These are phyloP conservation scores for Aspergillus brasiliensis DNA, from an alignment of 2,329 filamentous ascomycete species.

Conservation along the genomic window DNA sequence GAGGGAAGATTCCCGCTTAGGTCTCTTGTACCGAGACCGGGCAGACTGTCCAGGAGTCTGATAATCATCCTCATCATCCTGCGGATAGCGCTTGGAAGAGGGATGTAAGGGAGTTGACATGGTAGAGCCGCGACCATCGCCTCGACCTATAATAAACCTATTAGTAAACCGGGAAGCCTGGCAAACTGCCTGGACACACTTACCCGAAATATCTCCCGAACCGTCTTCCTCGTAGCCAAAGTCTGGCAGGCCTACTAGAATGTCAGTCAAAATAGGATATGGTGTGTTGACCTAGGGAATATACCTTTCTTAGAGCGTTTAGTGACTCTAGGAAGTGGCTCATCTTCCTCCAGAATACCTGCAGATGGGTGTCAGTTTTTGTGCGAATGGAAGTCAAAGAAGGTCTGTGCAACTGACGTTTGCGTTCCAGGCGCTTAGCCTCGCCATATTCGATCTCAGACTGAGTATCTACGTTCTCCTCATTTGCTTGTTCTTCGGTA, in stretches of 20 bases:
- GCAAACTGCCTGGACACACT: not conserved
- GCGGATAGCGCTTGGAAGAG: constrained; percentile 31
- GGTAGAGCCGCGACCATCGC: constrained; percentile 32
- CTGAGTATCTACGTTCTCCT: constrained; percentile 53
- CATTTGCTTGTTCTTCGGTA: constrained; percentile 52
- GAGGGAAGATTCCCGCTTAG: constrained; percentile 41
- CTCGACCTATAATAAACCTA: constrained; percentile 9
- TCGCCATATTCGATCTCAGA: constrained; percentile 53
- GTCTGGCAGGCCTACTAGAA: constrained; percentile 20
- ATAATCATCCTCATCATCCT: constrained; percentile 47
- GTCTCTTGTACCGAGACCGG: constrained; percentile 43
- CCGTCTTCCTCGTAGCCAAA: constrained; percentile 38
- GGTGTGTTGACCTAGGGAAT: constrained; percentile 6
- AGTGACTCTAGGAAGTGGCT: constrained; percentile 45
- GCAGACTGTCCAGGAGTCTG: constrained; percentile 39
- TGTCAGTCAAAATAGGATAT: constrained; percentile 11
- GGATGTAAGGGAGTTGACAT: constrained; percentile 43
- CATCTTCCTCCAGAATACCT: constrained; percentile 53
- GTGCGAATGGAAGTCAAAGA: not conserved
- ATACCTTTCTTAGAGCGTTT: constrained; percentile 50
- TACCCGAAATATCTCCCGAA: constrained; percentile 31
- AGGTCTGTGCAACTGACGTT: constrained; percentile 35
- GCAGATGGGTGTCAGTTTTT: constrained; percentile 15
- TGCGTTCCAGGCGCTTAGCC: constrained; percentile 51
- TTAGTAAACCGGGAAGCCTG: not conserved